Percentiles rank a stretch among this genome's conserved stretches.
Evolutionary conservation across 495 filamentous ascomycete genomes (phyloP).

Genomic region (Xylaria scruposa): DNA sequence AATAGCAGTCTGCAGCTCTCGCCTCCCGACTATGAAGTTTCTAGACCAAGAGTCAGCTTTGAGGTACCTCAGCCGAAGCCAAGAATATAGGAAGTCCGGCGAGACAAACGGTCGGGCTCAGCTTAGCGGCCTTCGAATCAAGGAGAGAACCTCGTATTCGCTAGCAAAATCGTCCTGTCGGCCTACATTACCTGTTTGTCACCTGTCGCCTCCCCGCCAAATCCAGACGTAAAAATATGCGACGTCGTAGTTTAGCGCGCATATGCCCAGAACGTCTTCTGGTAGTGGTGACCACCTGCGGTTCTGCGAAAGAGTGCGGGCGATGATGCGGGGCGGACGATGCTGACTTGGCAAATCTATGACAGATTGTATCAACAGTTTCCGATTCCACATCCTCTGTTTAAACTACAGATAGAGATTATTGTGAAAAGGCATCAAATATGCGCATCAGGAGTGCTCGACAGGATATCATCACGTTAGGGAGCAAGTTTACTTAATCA

Average conservation of each 20-base stretch:
- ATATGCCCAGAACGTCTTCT: not conserved
- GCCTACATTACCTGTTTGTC: not conserved
- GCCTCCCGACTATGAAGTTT: not conserved
- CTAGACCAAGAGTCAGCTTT: not conserved
- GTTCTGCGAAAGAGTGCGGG: not conserved
- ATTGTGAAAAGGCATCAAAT: not conserved
- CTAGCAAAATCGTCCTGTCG: constrained; percentile 4
- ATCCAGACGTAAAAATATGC: not conserved
- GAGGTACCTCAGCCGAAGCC: not conserved
- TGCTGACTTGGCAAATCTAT: not conserved
- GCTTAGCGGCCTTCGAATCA: not conserved
- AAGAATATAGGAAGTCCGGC: not conserved
- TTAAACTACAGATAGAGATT: not conserved
- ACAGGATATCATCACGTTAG: not conserved
- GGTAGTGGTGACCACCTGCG: not conserved
- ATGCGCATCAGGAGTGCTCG: not conserved
- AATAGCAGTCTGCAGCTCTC: not conserved
- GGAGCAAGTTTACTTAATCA: not conserved
- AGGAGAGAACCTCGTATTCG: constrained; percentile 16
- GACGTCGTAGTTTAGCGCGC: not conserved
- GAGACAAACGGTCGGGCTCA: constrained; percentile 5
- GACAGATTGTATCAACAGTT: not conserved
- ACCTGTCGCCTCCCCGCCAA: constrained; percentile 6
- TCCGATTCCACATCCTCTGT: not conserved
- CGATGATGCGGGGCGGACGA: no score